These are phyloP conservation scores for Drosera capensis DNA, from an alignment of 148 eudicot species.

Conservation along the genomic window DNA sequence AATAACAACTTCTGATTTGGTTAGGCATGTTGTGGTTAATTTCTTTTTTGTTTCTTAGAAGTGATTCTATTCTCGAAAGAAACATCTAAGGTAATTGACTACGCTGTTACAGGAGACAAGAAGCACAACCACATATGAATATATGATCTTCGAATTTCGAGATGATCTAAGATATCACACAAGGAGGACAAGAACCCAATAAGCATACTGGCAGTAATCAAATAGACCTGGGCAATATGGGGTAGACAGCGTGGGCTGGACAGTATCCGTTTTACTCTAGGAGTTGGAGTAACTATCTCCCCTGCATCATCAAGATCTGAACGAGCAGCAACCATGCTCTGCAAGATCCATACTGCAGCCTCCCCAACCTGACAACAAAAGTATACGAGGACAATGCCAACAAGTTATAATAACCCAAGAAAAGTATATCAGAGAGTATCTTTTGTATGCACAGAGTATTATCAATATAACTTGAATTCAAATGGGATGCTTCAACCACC, in stretches of 20 bases:
- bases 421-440: too few species aligned
- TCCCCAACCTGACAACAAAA: slow-evolving; percentile 63
- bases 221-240: slow-evolving; percentile 81
- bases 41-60: too few species aligned
- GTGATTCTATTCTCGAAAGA: too few species aligned
- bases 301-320: slow-evolving; percentile 99
- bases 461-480: too few species aligned
- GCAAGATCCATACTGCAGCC: slow-evolving; percentile 71
- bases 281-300: slow-evolving; percentile 96
- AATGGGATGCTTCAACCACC: neutral
- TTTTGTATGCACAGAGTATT: too few species aligned
- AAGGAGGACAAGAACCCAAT: neutral
- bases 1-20: too few species aligned
- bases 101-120: too few species aligned
- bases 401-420: too few species aligned
- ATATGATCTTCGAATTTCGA: too few species aligned
- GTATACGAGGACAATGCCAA: neutral
- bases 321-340: slow-evolving; percentile 93
- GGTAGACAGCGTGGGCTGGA: slow-evolving; percentile 98
- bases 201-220: neutral
- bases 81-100: too few species aligned
- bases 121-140: too few species aligned
- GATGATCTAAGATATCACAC: neutral
- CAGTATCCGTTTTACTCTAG: slow-evolving; percentile 86
- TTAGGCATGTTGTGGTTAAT: too few species aligned